Conservation (phyloP, 2,329 filamentous ascomycete genomes). For the Stachybotrys chartarum region DNA sequence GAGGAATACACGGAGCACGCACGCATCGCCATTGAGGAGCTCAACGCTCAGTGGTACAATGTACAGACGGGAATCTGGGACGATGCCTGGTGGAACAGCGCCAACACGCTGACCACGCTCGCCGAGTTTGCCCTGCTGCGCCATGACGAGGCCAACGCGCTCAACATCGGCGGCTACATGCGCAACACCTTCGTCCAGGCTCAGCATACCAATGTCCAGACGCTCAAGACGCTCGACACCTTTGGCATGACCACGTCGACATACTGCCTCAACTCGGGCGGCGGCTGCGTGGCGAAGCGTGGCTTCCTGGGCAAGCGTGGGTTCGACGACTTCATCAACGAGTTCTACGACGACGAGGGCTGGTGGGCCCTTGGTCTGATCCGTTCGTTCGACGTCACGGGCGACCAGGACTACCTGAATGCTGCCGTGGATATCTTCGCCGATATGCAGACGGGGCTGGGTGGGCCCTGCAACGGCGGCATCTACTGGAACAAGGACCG, state of each 20-base stretch:
- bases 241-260: slow-evolving; percentile 28
- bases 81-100: slow-evolving; percentile 66
- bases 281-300: slow-evolving; percentile 23
- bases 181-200: slow-evolving; percentile 38
- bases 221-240: slow-evolving; percentile 27
- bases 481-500: slow-evolving; percentile 50
- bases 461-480: slow-evolving; percentile 43
- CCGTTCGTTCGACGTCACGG: slow-evolving; percentile 47
- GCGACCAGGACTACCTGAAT: slow-evolving; percentile 43
- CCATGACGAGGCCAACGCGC: slow-evolving; percentile 21
- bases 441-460: slow-evolving; percentile 44
- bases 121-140: slow-evolving; percentile 42
- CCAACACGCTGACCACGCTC: slow-evolving; percentile 57
- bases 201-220: slow-evolving; percentile 29
- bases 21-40: slow-evolving; percentile 25
- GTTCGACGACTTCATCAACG: slow-evolving; percentile 38
- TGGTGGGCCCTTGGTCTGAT: slow-evolving; percentile 59
- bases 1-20: slow-evolving; percentile 25
- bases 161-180: slow-evolving; percentile 32
- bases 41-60: slow-evolving; percentile 56
- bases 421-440: slow-evolving; percentile 46
- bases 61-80: slow-evolving; percentile 53
- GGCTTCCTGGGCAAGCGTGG: slow-evolving; percentile 24
- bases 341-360: slow-evolving; percentile 54
- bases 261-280: slow-evolving; percentile 23